A percentile compares a stretch with the other conserved stretches of the same genome.
Evolutionary conservation across 371 early-diverging fungal species (phyloP).

Genomic region (Actinomortierella wolfii): DNA sequence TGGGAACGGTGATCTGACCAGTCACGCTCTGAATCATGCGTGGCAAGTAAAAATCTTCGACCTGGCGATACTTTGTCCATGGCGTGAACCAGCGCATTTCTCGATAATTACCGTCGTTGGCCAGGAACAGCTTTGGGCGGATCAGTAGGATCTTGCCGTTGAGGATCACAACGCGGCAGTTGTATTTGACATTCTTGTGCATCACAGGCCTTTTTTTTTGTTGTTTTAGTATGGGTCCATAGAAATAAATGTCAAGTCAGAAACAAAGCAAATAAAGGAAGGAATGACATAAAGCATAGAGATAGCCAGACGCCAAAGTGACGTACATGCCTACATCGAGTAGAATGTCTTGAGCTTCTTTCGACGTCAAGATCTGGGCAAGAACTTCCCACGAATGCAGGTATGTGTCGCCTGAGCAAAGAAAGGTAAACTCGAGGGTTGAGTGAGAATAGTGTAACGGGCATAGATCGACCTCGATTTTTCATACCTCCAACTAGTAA

Average conservation of each 20-base stretch:
- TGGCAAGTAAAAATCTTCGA: slow-evolving; percentile 84
- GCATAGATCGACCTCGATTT: neutral
- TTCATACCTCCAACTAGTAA: too few relatives aligned
- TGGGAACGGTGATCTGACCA: slow-evolving; percentile 74
- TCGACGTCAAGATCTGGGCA: slow-evolving; percentile 67
- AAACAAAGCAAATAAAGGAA: slow-evolving; percentile 9
- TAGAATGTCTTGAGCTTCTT: slow-evolving; percentile 78
- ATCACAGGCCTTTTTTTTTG: slow-evolving; percentile 77
- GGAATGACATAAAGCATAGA: slow-evolving; percentile 3
- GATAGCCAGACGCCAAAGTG: neutral
- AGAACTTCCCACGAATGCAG: slow-evolving; percentile 95
- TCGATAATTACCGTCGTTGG: slow-evolving; percentile 97
- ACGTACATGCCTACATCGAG: slow-evolving; percentile 94
- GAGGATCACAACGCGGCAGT: slow-evolving; percentile 88
- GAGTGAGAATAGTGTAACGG: slow-evolving; percentile 1
- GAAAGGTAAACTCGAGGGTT: neutral
- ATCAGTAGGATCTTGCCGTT: slow-evolving; percentile 89
- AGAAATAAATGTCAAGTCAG: neutral
- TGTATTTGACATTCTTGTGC: slow-evolving; percentile 92
- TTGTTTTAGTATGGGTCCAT: too few relatives aligned
- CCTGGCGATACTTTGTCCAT: slow-evolving; percentile 70
- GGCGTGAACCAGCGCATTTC: slow-evolving; percentile 95
- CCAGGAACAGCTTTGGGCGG: slow-evolving; percentile 93
- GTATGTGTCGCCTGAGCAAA: slow-evolving; percentile 80
- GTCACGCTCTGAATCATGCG: slow-evolving; percentile 77